These are phyloP conservation scores for Saccharomyces jurei DNA, from an alignment of 805 yeast genomes.

Conservation along the genomic window DNA sequence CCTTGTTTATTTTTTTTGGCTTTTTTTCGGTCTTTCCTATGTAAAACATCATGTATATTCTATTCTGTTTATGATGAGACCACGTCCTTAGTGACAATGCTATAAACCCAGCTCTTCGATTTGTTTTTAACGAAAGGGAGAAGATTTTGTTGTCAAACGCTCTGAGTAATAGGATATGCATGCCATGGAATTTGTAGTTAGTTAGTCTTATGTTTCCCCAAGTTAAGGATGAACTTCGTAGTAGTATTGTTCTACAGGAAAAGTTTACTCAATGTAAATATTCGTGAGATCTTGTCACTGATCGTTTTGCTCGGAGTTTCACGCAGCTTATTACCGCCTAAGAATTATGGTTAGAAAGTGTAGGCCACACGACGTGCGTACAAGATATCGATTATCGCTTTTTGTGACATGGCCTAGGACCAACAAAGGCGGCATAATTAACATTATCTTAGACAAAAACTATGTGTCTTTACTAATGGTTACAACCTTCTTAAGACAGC, in stretches of 20 bases:
- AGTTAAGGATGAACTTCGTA: background rate
- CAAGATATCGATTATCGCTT: background rate
- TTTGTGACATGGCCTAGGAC: background rate
- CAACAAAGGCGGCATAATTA: background rate
- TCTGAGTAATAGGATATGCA: constrained; percentile 19
- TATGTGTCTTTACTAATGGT: background rate
- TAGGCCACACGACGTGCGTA: background rate
- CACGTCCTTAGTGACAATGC: constrained; percentile 32
- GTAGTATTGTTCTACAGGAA: background rate
- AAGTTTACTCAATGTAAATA: background rate
- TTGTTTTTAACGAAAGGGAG: constrained; percentile 20
- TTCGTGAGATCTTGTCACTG: background rate
- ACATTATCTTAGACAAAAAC: background rate
- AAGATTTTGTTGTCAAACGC: constrained; percentile 31
- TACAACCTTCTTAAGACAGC: background rate
- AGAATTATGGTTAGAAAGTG: background rate
- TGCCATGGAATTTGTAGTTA: background rate
- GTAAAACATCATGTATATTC: background rate
- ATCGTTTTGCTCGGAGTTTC: background rate
- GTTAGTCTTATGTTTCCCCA: background rate
- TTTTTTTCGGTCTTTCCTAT: background rate
- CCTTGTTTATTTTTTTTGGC: background rate
- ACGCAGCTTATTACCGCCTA: background rate
- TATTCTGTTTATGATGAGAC: constrained; percentile 32
- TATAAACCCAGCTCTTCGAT: constrained; percentile 38